Evolutionary conservation across 805 yeast genomes (phyloP), one percentile per base, ranked within the genome.

Genomic region (Komagataella pseudopastoris): DNA sequence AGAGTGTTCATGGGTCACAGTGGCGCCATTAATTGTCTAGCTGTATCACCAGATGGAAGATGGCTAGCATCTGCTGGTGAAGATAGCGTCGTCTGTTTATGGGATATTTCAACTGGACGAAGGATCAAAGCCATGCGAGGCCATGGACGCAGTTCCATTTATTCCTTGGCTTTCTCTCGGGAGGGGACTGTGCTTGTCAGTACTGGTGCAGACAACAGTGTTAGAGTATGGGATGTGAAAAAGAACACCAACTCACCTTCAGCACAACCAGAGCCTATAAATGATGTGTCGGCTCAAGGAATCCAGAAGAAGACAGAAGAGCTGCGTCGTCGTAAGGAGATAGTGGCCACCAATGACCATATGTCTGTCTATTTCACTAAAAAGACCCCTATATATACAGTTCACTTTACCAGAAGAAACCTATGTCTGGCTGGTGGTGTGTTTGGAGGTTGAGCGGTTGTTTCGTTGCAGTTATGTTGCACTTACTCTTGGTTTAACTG

Each of bases 11-110:
- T 88, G 65, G 97, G 96, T 1, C 97, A 90, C 60, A 80, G 89
- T 2, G 89, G 90, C n/a, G 85, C 97, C 1, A 78, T 93, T 20
- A 85, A 87, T 55, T 76, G 89, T 17, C 70, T 88, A 57, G 89
- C 95, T 0, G 95, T 88, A 6, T 85, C 96, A 1, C 98, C 98
- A 0, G 97, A 93, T 70, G 99, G 99, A 3, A 76, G 97, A 61
- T 87, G 96, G 91, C 71, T 93, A 52, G 96, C 98, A 3, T 80
- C 89, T 52, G 97, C 95, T 2, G 96, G 96, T 51, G 97, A 89
- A 62, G 98, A 93, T 64, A 81, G 89, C 46, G 77, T 85, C 7
- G 85, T 93, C 43, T 84, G 85, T 62, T 75, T 93, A 45, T 93
- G 97, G 96, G 99, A 93, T 69, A 81, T 87, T 51, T 96, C 96